Percentiles rank a stretch among this genome's conserved stretches.
Evolutionary conservation across 2,329 filamentous ascomycete species (phyloP).

Genomic region (Botrytis pseudocinerea): DNA sequence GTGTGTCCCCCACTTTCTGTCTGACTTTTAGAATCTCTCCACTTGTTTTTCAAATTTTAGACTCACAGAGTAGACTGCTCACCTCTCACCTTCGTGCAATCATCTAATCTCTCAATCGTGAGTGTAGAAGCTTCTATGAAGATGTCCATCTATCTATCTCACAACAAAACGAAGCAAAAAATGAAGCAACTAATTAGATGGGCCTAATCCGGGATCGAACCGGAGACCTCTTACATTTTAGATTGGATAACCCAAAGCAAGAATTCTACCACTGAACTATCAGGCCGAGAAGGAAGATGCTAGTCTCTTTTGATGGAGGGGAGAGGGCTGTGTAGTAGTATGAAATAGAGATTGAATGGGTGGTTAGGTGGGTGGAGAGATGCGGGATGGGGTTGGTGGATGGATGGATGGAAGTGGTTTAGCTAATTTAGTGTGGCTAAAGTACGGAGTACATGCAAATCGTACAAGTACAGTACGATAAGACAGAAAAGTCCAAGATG

Average conservation of each 20-base stretch:
- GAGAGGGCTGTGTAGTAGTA: fast-evolving
- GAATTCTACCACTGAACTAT: constrained; percentile 22
- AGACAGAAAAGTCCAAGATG: not conserved
- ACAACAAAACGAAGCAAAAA: too few species aligned
- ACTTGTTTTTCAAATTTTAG: not conserved
- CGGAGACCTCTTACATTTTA: constrained; percentile 16
- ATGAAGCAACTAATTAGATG: fast-evolving
- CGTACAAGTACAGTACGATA: not conserved
- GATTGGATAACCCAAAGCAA: not conserved
- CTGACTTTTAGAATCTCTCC: not conserved
- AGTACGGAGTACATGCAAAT: too few species aligned
- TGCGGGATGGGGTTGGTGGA: too few species aligned
- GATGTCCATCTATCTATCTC: too few species aligned
- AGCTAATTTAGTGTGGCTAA: not conserved
- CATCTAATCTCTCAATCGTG: too few species aligned
- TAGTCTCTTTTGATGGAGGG: not conserved
- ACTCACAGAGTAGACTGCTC: too few species aligned
- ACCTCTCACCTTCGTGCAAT: too few species aligned
- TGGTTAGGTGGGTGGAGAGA: not conserved
- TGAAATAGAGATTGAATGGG: not conserved
- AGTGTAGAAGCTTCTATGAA: too few species aligned
- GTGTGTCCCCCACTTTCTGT: not conserved
- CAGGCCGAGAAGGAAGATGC: not conserved
- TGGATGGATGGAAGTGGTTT: not conserved
- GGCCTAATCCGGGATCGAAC: constrained; percentile 20